A percentile compares a stretch with the other conserved stretches of the same genome.
Conservation (phyloP, 169 alveolate species). For the Theileria equi region DNA sequence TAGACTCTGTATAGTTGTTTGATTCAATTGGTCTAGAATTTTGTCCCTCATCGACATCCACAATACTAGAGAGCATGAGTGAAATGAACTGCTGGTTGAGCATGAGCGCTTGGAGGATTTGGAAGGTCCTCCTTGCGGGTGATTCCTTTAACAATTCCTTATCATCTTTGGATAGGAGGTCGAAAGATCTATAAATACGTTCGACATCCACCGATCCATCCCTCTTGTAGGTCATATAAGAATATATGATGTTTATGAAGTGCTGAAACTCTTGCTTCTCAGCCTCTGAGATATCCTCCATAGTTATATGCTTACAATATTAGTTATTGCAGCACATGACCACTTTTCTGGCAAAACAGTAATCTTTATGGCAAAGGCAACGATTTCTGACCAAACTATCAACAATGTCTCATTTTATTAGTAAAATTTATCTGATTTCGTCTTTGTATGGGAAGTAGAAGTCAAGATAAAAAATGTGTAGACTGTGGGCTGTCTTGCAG, state of each 20-base stretch:
- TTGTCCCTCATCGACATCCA: slow-evolving; percentile 10
- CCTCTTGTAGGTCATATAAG: slow-evolving; percentile 47
- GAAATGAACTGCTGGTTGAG: slow-evolving; percentile 37
- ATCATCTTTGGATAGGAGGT: slow-evolving; percentile 57
- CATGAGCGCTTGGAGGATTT: slow-evolving; percentile 38
- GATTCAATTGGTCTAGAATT: no score
- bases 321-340: no score
- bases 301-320: no score
- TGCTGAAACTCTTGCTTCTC: slow-evolving; percentile 58
- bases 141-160: slow-evolving; percentile 41
- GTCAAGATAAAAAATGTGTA: no score
- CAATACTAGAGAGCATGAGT: slow-evolving; percentile 27
- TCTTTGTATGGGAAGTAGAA: no score
- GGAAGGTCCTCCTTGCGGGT: slow-evolving; percentile 42
- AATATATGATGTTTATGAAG: slow-evolving; percentile 53
- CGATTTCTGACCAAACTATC: no score
- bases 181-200: slow-evolving; percentile 45
- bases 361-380: no score
- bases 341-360: no score
- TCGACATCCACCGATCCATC: slow-evolving; percentile 58
- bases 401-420: no score
- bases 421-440: no score
- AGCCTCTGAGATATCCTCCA: slow-evolving; percentile 15
- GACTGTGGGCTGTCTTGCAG: no score
- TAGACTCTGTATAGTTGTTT: neutral